phyloP scores from a whole-genome alignment of 257 asterid species.

The Scutellaria minor region DNA sequence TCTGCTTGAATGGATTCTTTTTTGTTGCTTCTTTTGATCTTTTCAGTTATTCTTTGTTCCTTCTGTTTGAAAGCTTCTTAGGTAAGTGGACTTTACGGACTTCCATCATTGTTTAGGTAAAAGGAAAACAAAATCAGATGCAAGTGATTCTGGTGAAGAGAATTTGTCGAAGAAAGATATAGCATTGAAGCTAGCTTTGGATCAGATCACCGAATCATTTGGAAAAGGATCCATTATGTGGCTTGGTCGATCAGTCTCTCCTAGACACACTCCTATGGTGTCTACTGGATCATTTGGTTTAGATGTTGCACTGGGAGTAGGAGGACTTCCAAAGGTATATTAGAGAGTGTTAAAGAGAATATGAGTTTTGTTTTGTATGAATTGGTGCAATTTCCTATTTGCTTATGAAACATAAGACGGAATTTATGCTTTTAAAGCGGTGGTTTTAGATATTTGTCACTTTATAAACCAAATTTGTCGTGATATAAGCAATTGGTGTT shows the following conservation, averaged over 20 bases:
- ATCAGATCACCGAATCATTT: slow-evolving; percentile 79
- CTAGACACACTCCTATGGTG: slow-evolving; percentile 72
- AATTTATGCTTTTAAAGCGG: slow-evolving; percentile 5
- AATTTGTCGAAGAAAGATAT: slow-evolving; percentile 89
- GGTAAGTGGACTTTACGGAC: not conserved
- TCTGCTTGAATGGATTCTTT: slow-evolving; percentile 8
- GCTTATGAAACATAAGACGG: not conserved
- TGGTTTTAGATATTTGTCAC: not conserved
- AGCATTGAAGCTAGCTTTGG: slow-evolving; percentile 84
- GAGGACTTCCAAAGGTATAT: slow-evolving; percentile 91
- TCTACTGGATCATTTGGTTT: slow-evolving; percentile 91
- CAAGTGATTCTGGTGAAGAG: slow-evolving; percentile 88
- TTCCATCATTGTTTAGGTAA: slow-evolving; percentile 50
- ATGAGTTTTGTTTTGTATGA: slow-evolving; percentile 13
- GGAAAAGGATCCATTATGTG: slow-evolving; percentile 98
- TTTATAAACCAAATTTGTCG: not conserved
- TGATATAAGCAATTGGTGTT: slow-evolving; percentile 14
- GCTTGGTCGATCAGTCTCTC: slow-evolving; percentile 77
- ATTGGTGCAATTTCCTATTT: slow-evolving; percentile 13
- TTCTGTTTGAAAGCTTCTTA: not conserved
- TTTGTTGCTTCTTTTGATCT: not conserved
- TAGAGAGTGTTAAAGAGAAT: not conserved
- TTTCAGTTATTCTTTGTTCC: slow-evolving; percentile 13
- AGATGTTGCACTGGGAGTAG: slow-evolving; percentile 86
- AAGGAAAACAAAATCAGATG: slow-evolving; percentile 68